Conservation (phyloP, 1,284 basidiomycete genomes). For the Trichosporon inkin region DNA sequence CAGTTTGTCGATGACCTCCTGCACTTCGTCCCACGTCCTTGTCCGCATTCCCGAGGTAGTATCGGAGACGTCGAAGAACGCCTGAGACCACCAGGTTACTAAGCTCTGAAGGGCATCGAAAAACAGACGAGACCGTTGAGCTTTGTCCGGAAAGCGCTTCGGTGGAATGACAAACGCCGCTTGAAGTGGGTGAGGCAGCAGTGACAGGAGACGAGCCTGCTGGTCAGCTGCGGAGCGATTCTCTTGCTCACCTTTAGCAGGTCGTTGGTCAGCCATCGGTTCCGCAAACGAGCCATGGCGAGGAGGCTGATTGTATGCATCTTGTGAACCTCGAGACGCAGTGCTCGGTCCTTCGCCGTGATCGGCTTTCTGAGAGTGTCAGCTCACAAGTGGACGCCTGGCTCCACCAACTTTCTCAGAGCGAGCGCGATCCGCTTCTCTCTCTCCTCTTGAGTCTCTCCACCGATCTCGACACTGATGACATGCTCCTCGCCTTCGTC, state of each 20-base stretch:
- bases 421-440: conserved; percentile 39
- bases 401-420: conserved; percentile 37
- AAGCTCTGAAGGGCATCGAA: conserved; percentile 71
- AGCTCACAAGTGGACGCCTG: neutral
- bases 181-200: conserved; percentile 73
- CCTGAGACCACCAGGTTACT: conserved; percentile 73
- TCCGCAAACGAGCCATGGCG: conserved; percentile 69
- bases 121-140: conserved; percentile 76
- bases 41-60: conserved; percentile 57
- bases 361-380: conserved; percentile 41
- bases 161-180: conserved; percentile 77
- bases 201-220: conserved; percentile 66
- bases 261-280: conserved; percentile 77
- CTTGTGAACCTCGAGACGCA: conserved; percentile 77
- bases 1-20: conserved; percentile 42
- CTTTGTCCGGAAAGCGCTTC: conserved; percentile 71
- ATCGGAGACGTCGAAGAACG: conserved; percentile 60
- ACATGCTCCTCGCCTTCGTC: conserved; percentile 34
- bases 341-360: conserved; percentile 59
- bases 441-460: conserved; percentile 43
- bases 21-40: conserved; percentile 64
- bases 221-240: conserved; percentile 1
- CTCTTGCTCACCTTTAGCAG: conserved; percentile 64
- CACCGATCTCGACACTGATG: conserved; percentile 42
- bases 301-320: conserved; percentile 77